Percentiles rank a stretch among this genome's conserved stretches.
Conservation (phyloP, 352 stramenopile genomes). For the Pythium phragmiticola region DNA sequence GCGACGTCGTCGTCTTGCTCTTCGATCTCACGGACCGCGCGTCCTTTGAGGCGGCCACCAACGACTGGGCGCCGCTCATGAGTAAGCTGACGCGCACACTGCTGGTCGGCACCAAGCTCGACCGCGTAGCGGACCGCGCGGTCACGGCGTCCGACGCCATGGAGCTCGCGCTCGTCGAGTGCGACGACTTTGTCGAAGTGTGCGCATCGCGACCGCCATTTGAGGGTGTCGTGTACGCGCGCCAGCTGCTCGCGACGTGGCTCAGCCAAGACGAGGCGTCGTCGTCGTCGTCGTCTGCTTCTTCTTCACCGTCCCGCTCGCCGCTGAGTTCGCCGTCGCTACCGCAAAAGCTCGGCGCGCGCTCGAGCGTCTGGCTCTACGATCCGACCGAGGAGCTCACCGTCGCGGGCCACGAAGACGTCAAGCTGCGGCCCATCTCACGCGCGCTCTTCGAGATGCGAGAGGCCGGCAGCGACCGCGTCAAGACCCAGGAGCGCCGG, state of each 20-base stretch:
- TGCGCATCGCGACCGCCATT: conserved; percentile 27
- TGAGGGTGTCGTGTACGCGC: conserved; percentile 27
- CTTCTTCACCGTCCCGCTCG: conserved; percentile 13
- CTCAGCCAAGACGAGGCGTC: conserved; percentile 14
- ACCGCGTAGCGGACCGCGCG: conserved; percentile 33
- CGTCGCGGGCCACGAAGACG: conserved; percentile 34
- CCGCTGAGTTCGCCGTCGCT: conserved; percentile 29
- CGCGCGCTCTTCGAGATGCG: conserved; percentile 77
- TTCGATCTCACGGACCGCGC: conserved; percentile 97
- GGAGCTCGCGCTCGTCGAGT: conserved; percentile 46
- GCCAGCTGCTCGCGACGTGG: conserved; percentile 29
- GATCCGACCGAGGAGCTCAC: conserved; percentile 51
- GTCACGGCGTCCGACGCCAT: conserved; percentile 40
- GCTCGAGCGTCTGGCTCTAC: conserved; percentile 59
- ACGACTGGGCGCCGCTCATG: conserved; percentile 9
- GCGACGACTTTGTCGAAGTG: conserved; percentile 61
- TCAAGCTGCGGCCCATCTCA: conserved; percentile 74
- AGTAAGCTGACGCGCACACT: conserved; percentile 8
- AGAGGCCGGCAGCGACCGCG: conserved; percentile 54
- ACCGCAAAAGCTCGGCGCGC: conserved; percentile 30
- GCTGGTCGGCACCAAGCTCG: conserved; percentile 58
- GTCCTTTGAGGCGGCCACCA: conserved; percentile 80
- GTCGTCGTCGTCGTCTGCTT: not conserved
- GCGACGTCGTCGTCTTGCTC: conserved; percentile 54
- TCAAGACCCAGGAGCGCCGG: conserved; percentile 50